A percentile compares a stretch with the other conserved stretches of the same genome.
Evolutionary conservation across 306 rosid species (phyloP).

Genomic region (Lablab purpureus): DNA sequence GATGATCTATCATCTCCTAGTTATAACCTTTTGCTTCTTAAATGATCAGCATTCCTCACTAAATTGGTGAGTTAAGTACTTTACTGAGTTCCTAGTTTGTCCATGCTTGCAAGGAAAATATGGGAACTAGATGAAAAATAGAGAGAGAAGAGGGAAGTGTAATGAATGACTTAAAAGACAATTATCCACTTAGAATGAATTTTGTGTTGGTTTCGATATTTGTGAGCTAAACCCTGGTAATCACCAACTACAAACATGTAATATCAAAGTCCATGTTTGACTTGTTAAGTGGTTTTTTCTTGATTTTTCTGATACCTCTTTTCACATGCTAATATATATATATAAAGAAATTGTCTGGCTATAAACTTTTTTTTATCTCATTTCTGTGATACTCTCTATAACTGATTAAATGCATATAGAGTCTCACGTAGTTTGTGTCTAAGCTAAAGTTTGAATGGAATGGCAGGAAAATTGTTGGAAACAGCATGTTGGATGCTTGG

Average conservation of each 20-base stretch:
- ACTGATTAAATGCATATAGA: neutral
- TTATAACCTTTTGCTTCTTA: neutral
- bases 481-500: conserved; percentile 84
- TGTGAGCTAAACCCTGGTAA: neutral
- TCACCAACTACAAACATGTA: neutral
- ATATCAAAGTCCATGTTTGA: neutral
- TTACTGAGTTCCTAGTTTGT: neutral
- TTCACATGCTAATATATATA: conserved; percentile 6
- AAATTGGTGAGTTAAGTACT: conserved; percentile 11
- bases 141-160: neutral
- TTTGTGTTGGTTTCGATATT: neutral
- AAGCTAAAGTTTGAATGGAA: conserved; percentile 38
- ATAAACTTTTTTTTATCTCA: neutral
- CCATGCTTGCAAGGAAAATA: neutral
- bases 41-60: neutral
- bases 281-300: neutral
- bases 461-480: conserved; percentile 88
- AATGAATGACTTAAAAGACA: conserved; percentile 15
- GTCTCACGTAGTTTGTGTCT: conserved; percentile 4
- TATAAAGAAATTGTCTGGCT: neutral
- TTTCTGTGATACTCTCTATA: neutral
- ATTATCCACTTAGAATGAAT: conserved; percentile 16
- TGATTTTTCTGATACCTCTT: neutral
- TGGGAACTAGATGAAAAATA: neutral
- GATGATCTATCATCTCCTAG: conserved; percentile 9